These are phyloP conservation scores for Acanthamoeba polyphaga DNA, from an alignment of 208 protist genomes.

Conservation along the genomic window DNA sequence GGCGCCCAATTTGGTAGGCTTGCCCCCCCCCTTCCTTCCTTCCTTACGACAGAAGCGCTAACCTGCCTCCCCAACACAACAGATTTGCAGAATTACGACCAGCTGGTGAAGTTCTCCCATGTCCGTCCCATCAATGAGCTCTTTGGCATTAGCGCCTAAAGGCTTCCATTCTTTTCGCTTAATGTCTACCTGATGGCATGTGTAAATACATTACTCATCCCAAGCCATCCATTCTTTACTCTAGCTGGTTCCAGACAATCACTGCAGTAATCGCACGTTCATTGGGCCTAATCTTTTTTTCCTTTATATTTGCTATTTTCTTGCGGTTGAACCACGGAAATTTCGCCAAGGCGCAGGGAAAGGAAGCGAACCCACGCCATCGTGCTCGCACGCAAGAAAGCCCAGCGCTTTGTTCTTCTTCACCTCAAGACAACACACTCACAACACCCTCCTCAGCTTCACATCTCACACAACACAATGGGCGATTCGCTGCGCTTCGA, in stretches of 20 bases:
- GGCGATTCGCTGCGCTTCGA: constrained; percentile 76
- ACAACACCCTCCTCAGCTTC: not conserved
- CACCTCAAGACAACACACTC: not conserved
- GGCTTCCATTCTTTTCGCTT: not conserved
- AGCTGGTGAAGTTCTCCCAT: constrained; percentile 21
- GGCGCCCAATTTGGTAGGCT: not conserved
- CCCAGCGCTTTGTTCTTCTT: not conserved
- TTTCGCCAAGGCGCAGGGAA: not conserved
- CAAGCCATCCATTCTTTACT: no score
- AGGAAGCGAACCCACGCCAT: not conserved
- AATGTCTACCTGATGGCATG: no score
- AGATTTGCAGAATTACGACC: constrained; percentile 24
- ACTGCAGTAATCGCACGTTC: no score
- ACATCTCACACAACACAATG: not conserved
- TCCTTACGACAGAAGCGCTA: not conserved
- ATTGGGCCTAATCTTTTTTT: no score
- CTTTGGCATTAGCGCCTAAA: constrained; percentile 4
- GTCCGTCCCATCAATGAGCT: not conserved
- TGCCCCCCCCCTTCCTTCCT: not conserved
- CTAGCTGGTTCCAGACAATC: no score
- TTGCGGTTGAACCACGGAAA: not conserved
- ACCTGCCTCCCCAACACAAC: not conserved
- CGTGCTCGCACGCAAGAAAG: not conserved
- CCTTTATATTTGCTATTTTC: no score
- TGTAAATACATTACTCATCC: not conserved